phyloP scores from a whole-genome alignment of 176 grass and related monocot genomes.

The Otatea glauca region DNA sequence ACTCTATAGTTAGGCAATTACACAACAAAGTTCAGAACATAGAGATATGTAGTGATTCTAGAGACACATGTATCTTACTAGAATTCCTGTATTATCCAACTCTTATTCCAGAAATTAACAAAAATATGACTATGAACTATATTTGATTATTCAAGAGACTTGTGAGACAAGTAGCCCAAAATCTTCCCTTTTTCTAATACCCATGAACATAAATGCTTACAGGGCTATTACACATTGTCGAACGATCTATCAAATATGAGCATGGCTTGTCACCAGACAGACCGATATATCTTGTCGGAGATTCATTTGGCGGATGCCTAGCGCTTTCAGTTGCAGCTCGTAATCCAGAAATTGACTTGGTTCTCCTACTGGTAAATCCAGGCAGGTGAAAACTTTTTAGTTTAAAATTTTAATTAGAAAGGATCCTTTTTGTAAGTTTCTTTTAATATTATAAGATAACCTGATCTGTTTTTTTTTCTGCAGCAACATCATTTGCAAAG shows the following conservation, averaged over 20 bases:
- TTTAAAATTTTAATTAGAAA: too few relatives aligned
- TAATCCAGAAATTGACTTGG: slow-evolving; percentile 69
- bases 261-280: slow-evolving; percentile 59
- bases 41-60: too few relatives aligned
- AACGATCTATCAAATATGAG: slow-evolving; percentile 64
- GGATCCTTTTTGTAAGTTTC: too few relatives aligned
- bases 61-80: neutral
- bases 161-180: neutral
- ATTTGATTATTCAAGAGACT: neutral
- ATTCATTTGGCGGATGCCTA: slow-evolving; percentile 82
- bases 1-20: neutral
- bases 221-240: slow-evolving; percentile 64
- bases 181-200: neutral
- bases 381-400: slow-evolving; percentile 59
- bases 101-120: neutral
- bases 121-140: neutral
- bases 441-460: slow-evolving; percentile 18
- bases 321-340: slow-evolving; percentile 75
- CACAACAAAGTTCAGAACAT: neutral
- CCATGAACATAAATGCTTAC: slow-evolving; percentile 4
- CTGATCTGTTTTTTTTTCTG: neutral
- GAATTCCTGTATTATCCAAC: neutral
- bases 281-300: slow-evolving; percentile 78
- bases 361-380: slow-evolving; percentile 91
- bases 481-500: slow-evolving; percentile 90